These are phyloP conservation scores for Leishmania turanica DNA, from an alignment of 208 protist genomes.

Conservation along the genomic window DNA sequence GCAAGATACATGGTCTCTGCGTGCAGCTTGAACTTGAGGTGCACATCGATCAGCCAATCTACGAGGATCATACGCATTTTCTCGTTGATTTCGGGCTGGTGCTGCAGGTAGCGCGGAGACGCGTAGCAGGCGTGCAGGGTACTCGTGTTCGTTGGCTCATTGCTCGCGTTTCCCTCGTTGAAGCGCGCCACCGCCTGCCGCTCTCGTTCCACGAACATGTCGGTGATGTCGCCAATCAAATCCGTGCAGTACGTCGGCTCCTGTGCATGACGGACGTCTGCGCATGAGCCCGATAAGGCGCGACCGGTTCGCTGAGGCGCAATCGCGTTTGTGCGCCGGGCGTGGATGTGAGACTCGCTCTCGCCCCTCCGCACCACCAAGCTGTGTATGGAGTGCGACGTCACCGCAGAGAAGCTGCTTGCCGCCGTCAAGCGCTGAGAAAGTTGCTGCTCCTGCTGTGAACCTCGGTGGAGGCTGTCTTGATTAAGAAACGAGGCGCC, in stretches of 20 bases:
- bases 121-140: constrained; percentile 64
- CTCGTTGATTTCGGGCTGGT: constrained; percentile 95
- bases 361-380: constrained; percentile 28
- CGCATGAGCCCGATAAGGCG: constrained; percentile 36
- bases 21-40: constrained; percentile 97
- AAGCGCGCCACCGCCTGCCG: constrained; percentile 56
- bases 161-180: constrained; percentile 50
- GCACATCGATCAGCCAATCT: constrained; percentile 99
- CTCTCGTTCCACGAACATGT: constrained; percentile 80
- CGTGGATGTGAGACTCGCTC: constrained; percentile 13
- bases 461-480: constrained; percentile 27
- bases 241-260: constrained; percentile 78
- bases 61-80: constrained; percentile 98
- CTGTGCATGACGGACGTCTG: constrained; percentile 51
- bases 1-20: constrained; percentile 97
- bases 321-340: constrained; percentile 19
- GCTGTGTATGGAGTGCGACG: constrained; percentile 23
- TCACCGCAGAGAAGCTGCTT: constrained; percentile 20
- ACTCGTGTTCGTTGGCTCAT: constrained; percentile 38
- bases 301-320: constrained; percentile 16
- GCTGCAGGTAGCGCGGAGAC: constrained; percentile 78
- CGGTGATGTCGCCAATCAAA: constrained; percentile 82
- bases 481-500: constrained; percentile 14
- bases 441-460: constrained; percentile 25
- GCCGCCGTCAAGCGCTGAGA: constrained; percentile 33